Evolutionary conservation across 2,329 filamentous ascomycete genomes (phyloP).

Genomic region (Pseudogymnoascus sp.): DNA sequence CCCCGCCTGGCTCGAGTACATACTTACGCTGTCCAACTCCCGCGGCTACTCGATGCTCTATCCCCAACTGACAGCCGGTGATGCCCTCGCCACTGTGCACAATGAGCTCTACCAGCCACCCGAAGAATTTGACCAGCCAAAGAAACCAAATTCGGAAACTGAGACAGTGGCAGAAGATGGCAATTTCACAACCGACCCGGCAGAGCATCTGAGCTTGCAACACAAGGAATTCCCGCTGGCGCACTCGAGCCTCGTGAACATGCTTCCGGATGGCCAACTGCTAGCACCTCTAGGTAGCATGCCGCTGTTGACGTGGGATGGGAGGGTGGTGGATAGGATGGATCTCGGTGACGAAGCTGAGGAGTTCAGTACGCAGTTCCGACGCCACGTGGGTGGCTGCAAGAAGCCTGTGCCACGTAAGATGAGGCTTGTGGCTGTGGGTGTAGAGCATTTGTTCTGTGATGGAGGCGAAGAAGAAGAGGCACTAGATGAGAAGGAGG

Average conservation of each 20-base stretch:
- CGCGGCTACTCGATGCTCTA: constrained; percentile 76
- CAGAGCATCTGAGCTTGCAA: constrained; percentile 21
- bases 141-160: constrained; percentile 14
- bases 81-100: constrained; percentile 62
- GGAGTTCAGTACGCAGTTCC: constrained; percentile 52
- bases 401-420: constrained; percentile 18
- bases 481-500: constrained; percentile 10
- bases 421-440: background rate
- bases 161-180: constrained; percentile 13
- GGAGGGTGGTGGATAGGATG: constrained; percentile 36
- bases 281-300: constrained; percentile 40
- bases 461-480: constrained; percentile 15
- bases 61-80: constrained; percentile 45
- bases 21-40: constrained; percentile 65
- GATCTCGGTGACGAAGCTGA: constrained; percentile 38
- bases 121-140: constrained; percentile 50
- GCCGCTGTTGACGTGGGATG: constrained; percentile 58
- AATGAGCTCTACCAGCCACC: constrained; percentile 64
- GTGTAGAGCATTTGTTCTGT: background rate
- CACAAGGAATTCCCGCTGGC: constrained; percentile 32
- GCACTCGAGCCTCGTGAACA: constrained; percentile 42
- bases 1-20: constrained; percentile 71
- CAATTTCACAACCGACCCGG: constrained; percentile 22
- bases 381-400: constrained; percentile 61
- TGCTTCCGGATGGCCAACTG: constrained; percentile 36